Base-by-base conservation (phyloP, 139 green algal species). In the Klebsormidium nitens region DNA sequence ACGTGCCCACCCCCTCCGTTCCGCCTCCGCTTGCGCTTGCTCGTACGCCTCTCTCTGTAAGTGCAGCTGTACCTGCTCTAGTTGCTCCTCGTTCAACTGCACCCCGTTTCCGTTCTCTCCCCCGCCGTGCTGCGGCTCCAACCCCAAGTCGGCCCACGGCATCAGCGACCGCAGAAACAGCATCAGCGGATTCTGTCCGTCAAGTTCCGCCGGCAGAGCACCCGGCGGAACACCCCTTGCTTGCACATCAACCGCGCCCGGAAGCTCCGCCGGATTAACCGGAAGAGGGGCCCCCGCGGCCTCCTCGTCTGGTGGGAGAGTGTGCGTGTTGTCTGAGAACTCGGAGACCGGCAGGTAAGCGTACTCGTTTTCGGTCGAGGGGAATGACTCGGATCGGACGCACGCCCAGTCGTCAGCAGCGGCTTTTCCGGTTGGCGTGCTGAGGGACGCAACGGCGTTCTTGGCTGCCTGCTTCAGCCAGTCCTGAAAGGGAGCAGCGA, bases 271-370 rank as follows among this genome's bases (percentile, higher is more conserved):
- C 55, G 11, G 11, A 8, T 14, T 14, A 50, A 8, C 11, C 14
- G 11, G 11, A 14, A 14, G 42, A 8, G 14, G 42, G 14, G 14
- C 14, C 55, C 32, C 31, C 29, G 29, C 32, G 11, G 29, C 31
- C 14, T 63, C 59, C 17, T 50, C 59, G 31, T 89, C 84, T 0
- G 62, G 60, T 0, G 90, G 89, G 37, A 96, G 65, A 35, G 79
- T 69, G 5, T 82, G 77, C 17, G 90, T 80, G 3, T 76, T 71
- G 49, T 96, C 90, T 29, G 69, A 84, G 64, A 91, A 96, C 60
- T 96, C 90, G 3, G 73, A n/a, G 23, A 93, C 31, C 0, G 83
- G 75, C 50, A 95, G 78, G 79, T 96, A 88, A 29, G 77, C 66
- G 55, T 78, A 74, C 72, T 69, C 52, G 38, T 80, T 80, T 1